phyloP scores from a whole-genome alignment of 2,329 filamentous ascomycete species.

The Cercospora sp. region DNA sequence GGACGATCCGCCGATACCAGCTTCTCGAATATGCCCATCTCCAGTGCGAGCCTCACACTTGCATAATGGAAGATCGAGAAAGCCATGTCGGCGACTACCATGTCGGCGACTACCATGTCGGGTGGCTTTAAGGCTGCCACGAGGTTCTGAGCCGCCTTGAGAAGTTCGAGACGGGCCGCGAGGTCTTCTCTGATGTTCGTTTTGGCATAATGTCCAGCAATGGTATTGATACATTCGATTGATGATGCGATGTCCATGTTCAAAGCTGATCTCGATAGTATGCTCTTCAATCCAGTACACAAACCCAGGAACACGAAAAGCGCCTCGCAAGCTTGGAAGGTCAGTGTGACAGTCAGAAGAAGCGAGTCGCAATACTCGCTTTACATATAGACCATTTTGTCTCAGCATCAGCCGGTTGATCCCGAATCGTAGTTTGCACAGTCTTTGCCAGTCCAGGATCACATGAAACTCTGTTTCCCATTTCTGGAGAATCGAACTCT shows the following conservation, averaged over 20 bases:
- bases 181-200: neutral
- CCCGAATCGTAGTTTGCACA: too few species aligned
- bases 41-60: neutral
- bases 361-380: too few species aligned
- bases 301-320: too few species aligned
- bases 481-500: too few species aligned
- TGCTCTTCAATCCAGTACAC: too few species aligned
- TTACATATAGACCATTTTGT: too few species aligned
- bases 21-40: conserved; percentile 15
- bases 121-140: neutral
- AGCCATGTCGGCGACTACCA: conserved; percentile 6
- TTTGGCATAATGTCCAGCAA: neutral
- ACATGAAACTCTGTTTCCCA: too few species aligned
- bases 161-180: neutral
- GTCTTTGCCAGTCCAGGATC: too few species aligned
- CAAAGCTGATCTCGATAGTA: too few species aligned
- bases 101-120: neutral
- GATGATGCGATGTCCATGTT: neutral
- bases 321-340: too few species aligned
- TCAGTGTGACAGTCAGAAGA: too few species aligned
- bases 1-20: neutral
- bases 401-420: too few species aligned
- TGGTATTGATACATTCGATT: neutral
- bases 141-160: neutral
- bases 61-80: neutral